Evolutionary conservation across 345 rosid species (phyloP), one percentile per base, ranked within the genome.

Genomic region (Brassica carinata): DNA sequence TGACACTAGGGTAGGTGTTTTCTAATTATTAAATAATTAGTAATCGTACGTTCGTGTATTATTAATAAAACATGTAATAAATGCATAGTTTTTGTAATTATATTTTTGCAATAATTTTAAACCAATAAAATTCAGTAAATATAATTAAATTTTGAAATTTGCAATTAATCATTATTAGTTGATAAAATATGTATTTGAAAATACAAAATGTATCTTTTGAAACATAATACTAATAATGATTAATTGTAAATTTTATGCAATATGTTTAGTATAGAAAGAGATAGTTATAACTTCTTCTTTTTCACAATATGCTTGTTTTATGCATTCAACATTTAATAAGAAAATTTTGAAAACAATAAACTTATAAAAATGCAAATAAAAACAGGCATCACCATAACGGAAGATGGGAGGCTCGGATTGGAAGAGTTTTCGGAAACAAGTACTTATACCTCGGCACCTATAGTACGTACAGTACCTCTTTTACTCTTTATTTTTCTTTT

Each of bases 331-430:
- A 5, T 38, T 40, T 40, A 10, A 48, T 48, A 48, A 13, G 6
- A 48, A 48, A 48, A 14, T 48, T 13, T 15, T 14, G 15, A 13
- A 48, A 48, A 48, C 55, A 40, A 64, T 4, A 45, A 64, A 30
- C 8, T 48, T 66, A 51, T 15, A 11, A 17, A 2, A 31, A 7
- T 29, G 15, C 4, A 67, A 48, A 27, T 19, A 2, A 71, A 66
- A 57, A 64, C 70, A 95, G 99, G 92, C 99, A 96, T 83, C 99
- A 96, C 83, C 98, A 94, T 74, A 96, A 94, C 58, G 99, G 99
- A 43, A 86, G 97, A 43, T 94, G 99, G 98, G 99, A 96, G 53
- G 98, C 99, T 0, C 79, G 99, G 27, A 96, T 96, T 53, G 99
- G 98, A 15, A 84, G 98, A 30, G 99, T 95, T 11, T 89, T 90